Evolutionary conservation across 768 basidiomycete genomes (phyloP).

Genomic region (Xerocomellus intermedius): DNA sequence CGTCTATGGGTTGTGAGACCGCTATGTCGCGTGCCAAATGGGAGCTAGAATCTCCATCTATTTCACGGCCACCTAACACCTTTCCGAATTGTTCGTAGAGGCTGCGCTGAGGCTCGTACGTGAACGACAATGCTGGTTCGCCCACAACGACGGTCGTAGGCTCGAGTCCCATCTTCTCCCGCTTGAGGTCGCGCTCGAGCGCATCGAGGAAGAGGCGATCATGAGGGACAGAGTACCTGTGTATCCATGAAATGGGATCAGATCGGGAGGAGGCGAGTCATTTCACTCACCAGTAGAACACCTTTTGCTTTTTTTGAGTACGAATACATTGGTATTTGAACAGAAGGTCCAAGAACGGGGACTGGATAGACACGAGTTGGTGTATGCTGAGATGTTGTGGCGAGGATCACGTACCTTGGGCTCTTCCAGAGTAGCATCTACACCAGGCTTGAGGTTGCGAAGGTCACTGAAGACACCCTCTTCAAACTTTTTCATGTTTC

Average conservation of each 20-base stretch:
- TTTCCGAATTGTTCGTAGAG: constrained; percentile 87
- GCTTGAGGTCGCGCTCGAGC: constrained; percentile 92
- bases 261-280: not conserved
- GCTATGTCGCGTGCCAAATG: constrained; percentile 30
- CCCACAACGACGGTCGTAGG: constrained; percentile 74
- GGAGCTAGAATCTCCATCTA: constrained; percentile 36
- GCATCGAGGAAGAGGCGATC: constrained; percentile 97
- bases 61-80: constrained; percentile 33
- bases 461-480: constrained; percentile 95
- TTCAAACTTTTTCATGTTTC: constrained; percentile 95
- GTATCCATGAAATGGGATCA: not conserved
- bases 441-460: constrained; percentile 89
- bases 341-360: constrained; percentile 86
- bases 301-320: constrained; percentile 98
- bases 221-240: constrained; percentile 94
- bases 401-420: constrained; percentile 68
- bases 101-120: constrained; percentile 80
- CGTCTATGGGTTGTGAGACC: constrained; percentile 6
- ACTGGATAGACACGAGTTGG: constrained; percentile 43
- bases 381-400: not conserved
- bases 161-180: constrained; percentile 88
- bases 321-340: constrained; percentile 98
- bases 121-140: constrained; percentile 87
- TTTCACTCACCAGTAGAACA: constrained; percentile 86
- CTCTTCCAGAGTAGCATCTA: constrained; percentile 90